A percentile compares a stretch with the other conserved stretches of the same genome.
Evolutionary conservation across 169 alveolate genomes (phyloP).

Genomic region (Amoebophrya sp.): DNA sequence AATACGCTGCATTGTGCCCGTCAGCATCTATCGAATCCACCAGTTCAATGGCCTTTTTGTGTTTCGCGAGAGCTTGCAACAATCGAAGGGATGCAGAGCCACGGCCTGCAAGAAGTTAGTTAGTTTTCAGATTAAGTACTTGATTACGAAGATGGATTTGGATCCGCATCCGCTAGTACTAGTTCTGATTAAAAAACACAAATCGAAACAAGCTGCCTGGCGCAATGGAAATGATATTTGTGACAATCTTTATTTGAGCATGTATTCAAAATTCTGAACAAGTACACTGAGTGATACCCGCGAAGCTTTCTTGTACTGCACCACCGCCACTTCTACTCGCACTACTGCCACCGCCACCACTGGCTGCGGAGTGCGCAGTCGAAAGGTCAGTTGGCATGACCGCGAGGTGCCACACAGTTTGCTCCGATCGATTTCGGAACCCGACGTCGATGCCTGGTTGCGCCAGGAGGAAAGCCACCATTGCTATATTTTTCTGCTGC

Average conservation of each 20-base stretch:
- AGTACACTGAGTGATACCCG: background rate
- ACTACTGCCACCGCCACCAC: background rate
- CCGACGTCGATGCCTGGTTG: background rate
- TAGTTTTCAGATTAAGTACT: no score
- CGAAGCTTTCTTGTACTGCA: background rate
- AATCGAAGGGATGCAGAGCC: no score
- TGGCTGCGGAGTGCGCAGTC: no score
- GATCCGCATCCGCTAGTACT: no score
- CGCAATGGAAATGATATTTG: background rate
- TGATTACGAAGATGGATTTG: no score
- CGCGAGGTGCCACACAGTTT: background rate
- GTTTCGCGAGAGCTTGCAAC: background rate
- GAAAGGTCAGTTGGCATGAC: no score
- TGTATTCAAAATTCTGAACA: background rate
- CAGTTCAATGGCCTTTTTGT: background rate
- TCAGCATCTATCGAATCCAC: background rate
- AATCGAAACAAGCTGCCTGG: no score
- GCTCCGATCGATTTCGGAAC: background rate
- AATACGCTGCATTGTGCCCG: conserved; percentile 5
- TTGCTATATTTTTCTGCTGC: background rate
- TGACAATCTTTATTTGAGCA: background rate
- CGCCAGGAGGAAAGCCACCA: background rate
- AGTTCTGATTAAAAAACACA: no score
- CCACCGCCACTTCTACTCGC: background rate
- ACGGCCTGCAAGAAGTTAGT: no score